Evolutionary conservation across 1,284 basidiomycete genomes (phyloP), one percentile per base, ranked within the genome.

Genomic region (Ustilago lituana): DNA sequence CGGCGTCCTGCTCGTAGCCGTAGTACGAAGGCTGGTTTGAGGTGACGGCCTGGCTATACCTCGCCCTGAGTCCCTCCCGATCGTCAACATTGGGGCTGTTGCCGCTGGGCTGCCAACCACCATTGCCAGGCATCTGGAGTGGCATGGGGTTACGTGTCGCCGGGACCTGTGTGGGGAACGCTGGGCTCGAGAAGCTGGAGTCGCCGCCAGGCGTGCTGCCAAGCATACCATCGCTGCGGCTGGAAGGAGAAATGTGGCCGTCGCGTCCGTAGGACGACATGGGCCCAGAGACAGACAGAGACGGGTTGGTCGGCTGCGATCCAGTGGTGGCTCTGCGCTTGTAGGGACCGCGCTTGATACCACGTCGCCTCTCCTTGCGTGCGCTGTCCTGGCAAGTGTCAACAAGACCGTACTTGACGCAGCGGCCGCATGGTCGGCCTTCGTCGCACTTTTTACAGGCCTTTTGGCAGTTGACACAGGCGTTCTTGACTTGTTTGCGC

Each of bases 381-480:
- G 89, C 87, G 43, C 89, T 90, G 84, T 92, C 89, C 74, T 90
- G 84, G 80, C 91, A 93, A 73, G 89, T 89, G 80, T 91, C 90
- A 41, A 87, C 85, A 67, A 90, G 86, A 78, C 90, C 90, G 76
- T 93, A 93, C 84, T 90, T 91, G 82, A 91, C 88, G 76, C 91
- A 93, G 69, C 91, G 89, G 68, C 90, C 88, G 82, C 91, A 93
- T 61, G 91, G 91, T 58, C 91, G 86, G 61, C 89, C 90, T 76
- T 91, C 90, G 84, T 93, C 91, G 82, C 91, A 93, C 83, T 92
- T 92, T 86, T 93, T 93, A 86, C 91, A 93, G 1, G 91, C 90
- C 82, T 90, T 91, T 83, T 92, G 91, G 81, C 91, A 93, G 76
- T 91, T 90, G 41, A 90, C 91, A 83, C 91, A 93, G 51, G 91